Percentiles rank a stretch among this genome's conserved stretches.
These are phyloP conservation scores for Tieghemostelium lacteum DNA, from an alignment of 78 protist species.

Conservation along the genomic window DNA sequence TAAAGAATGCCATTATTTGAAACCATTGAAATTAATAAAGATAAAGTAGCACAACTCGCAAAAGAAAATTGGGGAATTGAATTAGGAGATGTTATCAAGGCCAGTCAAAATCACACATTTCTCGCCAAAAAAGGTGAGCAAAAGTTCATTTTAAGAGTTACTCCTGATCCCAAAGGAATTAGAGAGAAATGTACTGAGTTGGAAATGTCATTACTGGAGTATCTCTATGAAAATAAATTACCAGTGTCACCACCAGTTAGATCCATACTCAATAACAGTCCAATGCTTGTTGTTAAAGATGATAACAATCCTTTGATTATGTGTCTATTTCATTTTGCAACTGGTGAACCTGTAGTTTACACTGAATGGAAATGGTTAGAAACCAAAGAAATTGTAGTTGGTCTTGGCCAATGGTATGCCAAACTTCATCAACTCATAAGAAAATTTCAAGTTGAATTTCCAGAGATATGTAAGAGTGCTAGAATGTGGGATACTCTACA, in stretches of 20 bases:
- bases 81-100: conserved; percentile 58
- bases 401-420: conserved; percentile 76
- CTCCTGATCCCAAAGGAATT: conserved; percentile 73
- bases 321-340: conserved; percentile 54
- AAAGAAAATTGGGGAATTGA: conserved; percentile 42
- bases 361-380: conserved; percentile 67
- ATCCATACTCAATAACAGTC: background rate
- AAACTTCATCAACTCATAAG: conserved; percentile 46
- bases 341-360: conserved; percentile 69
- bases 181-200: conserved; percentile 12
- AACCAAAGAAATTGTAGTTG: conserved; percentile 28
- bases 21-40: conserved; percentile 58
- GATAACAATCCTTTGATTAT: background rate
- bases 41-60: conserved; percentile 18
- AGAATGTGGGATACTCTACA: conserved; percentile 71
- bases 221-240: conserved; percentile 35
- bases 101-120: conserved; percentile 83
- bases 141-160: conserved; percentile 33
- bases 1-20: conserved; percentile 78
- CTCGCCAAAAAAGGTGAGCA: background rate
- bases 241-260: conserved; percentile 32
- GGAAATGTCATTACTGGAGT: conserved; percentile 44
- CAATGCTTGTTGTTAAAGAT: background rate
- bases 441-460: conserved; percentile 15
- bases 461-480: conserved; percentile 3